A percentile compares a stretch with the other conserved stretches of the same genome.
These are phyloP conservation scores for Heterobasidion occidentale DNA, from an alignment of 1,284 basidiomycete genomes.

Conservation along the genomic window DNA sequence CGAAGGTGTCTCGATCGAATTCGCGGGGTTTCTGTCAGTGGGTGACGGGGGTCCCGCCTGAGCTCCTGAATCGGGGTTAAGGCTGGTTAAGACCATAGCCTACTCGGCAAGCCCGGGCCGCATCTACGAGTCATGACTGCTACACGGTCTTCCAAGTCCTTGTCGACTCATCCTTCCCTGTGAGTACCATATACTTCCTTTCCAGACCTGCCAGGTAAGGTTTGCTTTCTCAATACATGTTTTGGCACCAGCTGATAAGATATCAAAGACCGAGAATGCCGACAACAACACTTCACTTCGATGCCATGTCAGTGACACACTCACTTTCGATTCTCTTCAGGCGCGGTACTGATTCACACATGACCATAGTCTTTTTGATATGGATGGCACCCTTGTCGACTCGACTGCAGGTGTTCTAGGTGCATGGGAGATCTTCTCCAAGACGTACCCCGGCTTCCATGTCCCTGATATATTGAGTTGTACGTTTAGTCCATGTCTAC, in stretches of 20 bases:
- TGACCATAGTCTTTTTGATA: conserved; percentile 56
- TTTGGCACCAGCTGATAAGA: too few species aligned
- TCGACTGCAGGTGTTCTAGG: conserved; percentile 68
- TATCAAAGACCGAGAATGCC: conserved; percentile 30
- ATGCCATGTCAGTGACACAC: conserved; percentile 41
- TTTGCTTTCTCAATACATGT: not conserved
- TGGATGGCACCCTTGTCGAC: conserved; percentile 75
- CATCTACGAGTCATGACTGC: too few species aligned
- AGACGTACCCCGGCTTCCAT: conserved; percentile 57
- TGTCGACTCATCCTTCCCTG: too few species aligned
- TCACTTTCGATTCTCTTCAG: not conserved
- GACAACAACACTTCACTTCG: conserved; percentile 37
- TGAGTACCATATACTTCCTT: too few species aligned
- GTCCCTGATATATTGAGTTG: conserved; percentile 56
- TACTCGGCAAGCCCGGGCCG: too few species aligned
- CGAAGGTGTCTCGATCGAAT: too few species aligned
- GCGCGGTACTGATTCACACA: not conserved
- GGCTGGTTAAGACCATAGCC: too few species aligned
- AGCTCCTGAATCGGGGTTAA: too few species aligned
- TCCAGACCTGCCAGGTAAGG: not conserved
- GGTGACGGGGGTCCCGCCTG: too few species aligned
- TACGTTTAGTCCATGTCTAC: conserved; percentile 20
- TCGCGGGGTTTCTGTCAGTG: too few species aligned
- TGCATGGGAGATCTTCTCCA: conserved; percentile 62
- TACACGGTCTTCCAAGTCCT: too few species aligned